phyloP scores from a whole-genome alignment of 495 filamentous ascomycete species.

The Annulohypoxylon moriforme region DNA sequence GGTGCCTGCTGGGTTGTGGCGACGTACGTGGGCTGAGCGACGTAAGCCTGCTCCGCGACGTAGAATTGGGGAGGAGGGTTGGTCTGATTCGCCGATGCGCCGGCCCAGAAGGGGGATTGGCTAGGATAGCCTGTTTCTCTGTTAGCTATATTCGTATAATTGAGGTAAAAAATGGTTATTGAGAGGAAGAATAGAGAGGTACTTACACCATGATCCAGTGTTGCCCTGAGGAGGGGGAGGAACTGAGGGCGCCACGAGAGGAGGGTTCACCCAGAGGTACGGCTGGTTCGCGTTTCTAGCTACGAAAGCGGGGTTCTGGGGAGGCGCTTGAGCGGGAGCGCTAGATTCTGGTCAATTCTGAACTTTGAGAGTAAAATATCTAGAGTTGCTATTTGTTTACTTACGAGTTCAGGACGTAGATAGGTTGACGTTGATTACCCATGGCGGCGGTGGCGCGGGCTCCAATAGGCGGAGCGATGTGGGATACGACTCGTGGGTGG shows the following conservation, averaged over 20 bases:
- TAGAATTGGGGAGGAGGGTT: slow-evolving; percentile 26
- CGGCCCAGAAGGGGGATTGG: slow-evolving; percentile 37
- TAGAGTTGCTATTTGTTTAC: background rate
- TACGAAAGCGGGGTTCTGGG: too few relatives aligned
- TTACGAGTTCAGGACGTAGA: slow-evolving; percentile 22
- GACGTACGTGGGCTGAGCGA: slow-evolving; percentile 21
- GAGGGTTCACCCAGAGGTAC: slow-evolving; percentile 35
- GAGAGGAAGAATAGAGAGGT: background rate
- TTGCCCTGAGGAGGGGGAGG: slow-evolving; percentile 20
- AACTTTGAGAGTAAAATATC: background rate
- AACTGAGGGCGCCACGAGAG: slow-evolving; percentile 28
- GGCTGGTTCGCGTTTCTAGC: slow-evolving; percentile 20
- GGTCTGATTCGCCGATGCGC: background rate
- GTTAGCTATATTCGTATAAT: slow-evolving; percentile 4
- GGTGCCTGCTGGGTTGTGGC: background rate
- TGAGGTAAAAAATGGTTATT: background rate
- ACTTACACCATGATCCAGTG: slow-evolving; percentile 38
- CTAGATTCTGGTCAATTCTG: slow-evolving; percentile 14
- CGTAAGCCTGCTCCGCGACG: slow-evolving; percentile 17
- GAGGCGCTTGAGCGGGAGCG: background rate
- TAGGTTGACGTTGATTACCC: background rate
- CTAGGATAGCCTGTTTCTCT: slow-evolving; percentile 22
- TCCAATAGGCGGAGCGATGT: slow-evolving; percentile 29
- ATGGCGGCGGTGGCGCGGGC: slow-evolving; percentile 13
- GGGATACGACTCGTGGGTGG: slow-evolving; percentile 3